Evolutionary conservation across 1,284 basidiomycete genomes (phyloP), one percentile per base, ranked within the genome.

Genomic region (Cronartium ribicola): DNA sequence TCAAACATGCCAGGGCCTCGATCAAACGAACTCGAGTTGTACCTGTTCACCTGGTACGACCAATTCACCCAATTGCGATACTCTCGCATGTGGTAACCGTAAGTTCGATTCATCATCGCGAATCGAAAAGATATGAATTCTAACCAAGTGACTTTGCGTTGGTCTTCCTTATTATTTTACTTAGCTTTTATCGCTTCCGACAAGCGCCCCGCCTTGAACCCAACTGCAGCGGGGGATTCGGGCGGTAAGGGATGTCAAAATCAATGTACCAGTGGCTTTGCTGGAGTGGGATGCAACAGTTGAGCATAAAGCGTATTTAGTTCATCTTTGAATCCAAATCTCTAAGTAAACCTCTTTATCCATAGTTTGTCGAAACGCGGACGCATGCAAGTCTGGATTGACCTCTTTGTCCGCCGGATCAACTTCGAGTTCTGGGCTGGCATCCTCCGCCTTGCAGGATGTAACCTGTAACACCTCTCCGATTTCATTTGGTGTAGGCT

Each of bases 211-310:
- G 41, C 41, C 29, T 46, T 70, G 11, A 22, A 70, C 13, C 37
- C 60, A 5, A 46, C 57, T 39, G 6, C 59, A 22, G 57, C 59
- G 29, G 55, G 67, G 7, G 67, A 43, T 46, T 44, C 57, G 14
- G 67, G 67, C 17, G 63, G 20, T 29, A 46, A 43, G 11, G 67
- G 67, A 10, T 70, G 67, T 46, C 22, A 61, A 14, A 14, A 46
- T 14, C 67, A 63, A 36, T 70, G 67, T 29, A 62, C 59, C n/a
- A 8, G 40, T 29, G 67, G 67, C 36, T 70, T 70, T 40, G 22
- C 43, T n/a, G 67, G 67, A 36, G 46, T 59, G 13, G 63, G 36
- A 20, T 70, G 67, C 40, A 70, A 70, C 14, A 70, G 67, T 70
- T 29, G 29, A 29, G 29, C 29, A 29, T 29, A 8, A 40, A 59